These are phyloP conservation scores for Hyaloscypha variabilis DNA, from an alignment of 495 filamentous ascomycete species.

Conservation along the genomic window DNA sequence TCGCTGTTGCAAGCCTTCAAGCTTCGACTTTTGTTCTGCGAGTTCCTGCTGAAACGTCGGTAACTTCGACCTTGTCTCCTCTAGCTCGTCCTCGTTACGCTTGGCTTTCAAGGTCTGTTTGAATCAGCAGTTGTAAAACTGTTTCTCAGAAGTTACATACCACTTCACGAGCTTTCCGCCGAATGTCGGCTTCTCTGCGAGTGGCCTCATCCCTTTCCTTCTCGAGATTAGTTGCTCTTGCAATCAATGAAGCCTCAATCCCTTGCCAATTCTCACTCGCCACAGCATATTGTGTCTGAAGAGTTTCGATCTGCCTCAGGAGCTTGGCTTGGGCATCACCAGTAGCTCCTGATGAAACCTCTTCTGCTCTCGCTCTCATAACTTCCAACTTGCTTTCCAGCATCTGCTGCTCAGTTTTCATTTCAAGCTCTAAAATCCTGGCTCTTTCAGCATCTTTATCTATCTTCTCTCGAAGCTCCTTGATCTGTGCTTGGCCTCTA, in stretches of 20 bases:
- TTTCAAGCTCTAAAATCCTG: conserved; percentile 70
- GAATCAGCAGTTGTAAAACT: conserved; percentile 11
- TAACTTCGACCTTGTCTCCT: conserved; percentile 65
- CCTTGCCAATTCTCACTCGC: conserved; percentile 98
- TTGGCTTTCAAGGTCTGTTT: conserved; percentile 72
- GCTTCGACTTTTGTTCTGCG: conserved; percentile 60
- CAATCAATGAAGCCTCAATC: conserved; percentile 80
- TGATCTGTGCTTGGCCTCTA: conserved; percentile 67
- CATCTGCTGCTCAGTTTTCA: conserved; percentile 79
- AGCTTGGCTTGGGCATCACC: conserved; percentile 90
- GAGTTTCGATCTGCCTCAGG: conserved; percentile 88
- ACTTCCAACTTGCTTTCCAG: conserved; percentile 92
- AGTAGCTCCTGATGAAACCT: conserved; percentile 78
- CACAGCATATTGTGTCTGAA: conserved; percentile 93
- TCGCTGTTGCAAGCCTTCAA: conserved; percentile 64
- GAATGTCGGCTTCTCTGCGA: conserved; percentile 81
- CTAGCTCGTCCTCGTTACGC: conserved; percentile 80
- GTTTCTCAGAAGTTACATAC: conserved; percentile 49
- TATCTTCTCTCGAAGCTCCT: conserved; percentile 68
- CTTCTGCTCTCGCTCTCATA: conserved; percentile 82
- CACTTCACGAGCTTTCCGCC: conserved; percentile 83
- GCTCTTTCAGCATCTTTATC: conserved; percentile 76
- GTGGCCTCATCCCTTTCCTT: conserved; percentile 85
- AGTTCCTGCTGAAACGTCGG: conserved; percentile 59
- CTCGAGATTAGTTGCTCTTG: conserved; percentile 74